Percentiles rank a stretch among this genome's conserved stretches.
Evolutionary conservation across 805 yeast species (phyloP).

Genomic region (Starmerella floricola): DNA sequence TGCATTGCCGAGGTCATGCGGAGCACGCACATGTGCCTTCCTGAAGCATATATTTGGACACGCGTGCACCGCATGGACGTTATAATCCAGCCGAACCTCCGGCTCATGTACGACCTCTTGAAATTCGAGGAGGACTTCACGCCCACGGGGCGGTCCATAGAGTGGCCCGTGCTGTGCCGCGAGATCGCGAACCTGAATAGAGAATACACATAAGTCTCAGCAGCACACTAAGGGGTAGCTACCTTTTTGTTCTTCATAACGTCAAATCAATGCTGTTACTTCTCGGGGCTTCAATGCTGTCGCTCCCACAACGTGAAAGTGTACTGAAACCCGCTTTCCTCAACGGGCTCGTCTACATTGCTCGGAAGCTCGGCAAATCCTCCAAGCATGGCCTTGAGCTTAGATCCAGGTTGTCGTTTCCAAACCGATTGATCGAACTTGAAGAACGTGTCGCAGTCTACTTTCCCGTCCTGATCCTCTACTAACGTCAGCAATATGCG

Average conservation of each 20-base stretch:
- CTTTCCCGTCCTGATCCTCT: slow-evolving; percentile 24
- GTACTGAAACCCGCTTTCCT: slow-evolving; percentile 44
- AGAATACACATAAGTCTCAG: not conserved
- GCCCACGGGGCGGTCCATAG: slow-evolving; percentile 46
- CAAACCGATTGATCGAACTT: slow-evolving; percentile 24
- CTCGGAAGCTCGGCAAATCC: slow-evolving; percentile 23
- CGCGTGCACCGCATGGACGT: slow-evolving; percentile 81
- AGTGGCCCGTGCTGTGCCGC: slow-evolving; percentile 79
- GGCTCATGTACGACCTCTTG: slow-evolving; percentile 81
- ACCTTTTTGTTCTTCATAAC: not conserved
- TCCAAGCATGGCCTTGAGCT: slow-evolving; percentile 34
- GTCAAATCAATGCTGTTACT: not conserved
- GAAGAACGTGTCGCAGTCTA: slow-evolving; percentile 64
- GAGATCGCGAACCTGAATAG: slow-evolving; percentile 66
- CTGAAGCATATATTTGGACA: slow-evolving; percentile 77
- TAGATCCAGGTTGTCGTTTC: slow-evolving; percentile 28
- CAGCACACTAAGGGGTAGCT: slow-evolving; percentile 22
- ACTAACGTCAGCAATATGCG: slow-evolving; percentile 63
- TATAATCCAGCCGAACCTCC: slow-evolving; percentile 84
- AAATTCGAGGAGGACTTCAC: slow-evolving; percentile 45
- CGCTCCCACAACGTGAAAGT: slow-evolving; percentile 45
- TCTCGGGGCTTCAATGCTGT: too few relatives aligned
- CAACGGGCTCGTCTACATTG: slow-evolving; percentile 15
- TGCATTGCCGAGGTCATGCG: slow-evolving; percentile 93
- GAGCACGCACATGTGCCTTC: slow-evolving; percentile 50